phyloP scores from a whole-genome alignment of 257 asterid genomes.

The Solanum chiquidenum region DNA sequence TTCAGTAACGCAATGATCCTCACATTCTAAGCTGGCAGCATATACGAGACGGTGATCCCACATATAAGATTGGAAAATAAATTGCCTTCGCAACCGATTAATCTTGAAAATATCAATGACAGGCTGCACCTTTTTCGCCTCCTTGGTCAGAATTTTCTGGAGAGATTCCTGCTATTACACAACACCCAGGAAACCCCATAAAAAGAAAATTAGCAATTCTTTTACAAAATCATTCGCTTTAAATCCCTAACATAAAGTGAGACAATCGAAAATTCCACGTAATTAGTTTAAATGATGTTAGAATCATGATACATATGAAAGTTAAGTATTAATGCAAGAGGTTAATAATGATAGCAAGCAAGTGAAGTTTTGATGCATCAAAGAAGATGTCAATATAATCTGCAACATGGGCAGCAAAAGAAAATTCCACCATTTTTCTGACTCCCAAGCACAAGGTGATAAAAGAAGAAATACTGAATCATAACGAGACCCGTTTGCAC shows the following conservation, averaged over 20 bases:
- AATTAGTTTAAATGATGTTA: not conserved
- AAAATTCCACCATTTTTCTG: not conserved
- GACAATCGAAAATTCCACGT: not conserved
- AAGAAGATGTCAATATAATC: not conserved
- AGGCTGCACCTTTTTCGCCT: conserved; percentile 47
- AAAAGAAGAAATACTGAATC: not conserved
- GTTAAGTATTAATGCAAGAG: not conserved
- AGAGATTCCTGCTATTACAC: conserved; percentile 50
- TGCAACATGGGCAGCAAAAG: not conserved
- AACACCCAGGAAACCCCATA: not conserved
- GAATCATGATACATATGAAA: not conserved
- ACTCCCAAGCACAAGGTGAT: not conserved
- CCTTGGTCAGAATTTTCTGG: conserved; percentile 46
- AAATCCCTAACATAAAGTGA: not conserved
- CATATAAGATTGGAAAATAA: conserved; percentile 63
- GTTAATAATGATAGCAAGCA: not conserved
- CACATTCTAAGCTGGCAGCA: conserved; percentile 42
- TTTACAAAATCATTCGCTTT: not conserved
- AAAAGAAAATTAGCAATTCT: conserved; percentile 6
- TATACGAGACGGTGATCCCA: conserved; percentile 83
- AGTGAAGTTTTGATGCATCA: not conserved
- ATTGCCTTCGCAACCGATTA: conserved; percentile 64
- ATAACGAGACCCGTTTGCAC: not conserved
- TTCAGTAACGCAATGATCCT: conserved; percentile 13
- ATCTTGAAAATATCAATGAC: conserved; percentile 67